These are phyloP conservation scores for Penicillium glabrum DNA, from an alignment of 2,329 filamentous ascomycete species.

Conservation along the genomic window DNA sequence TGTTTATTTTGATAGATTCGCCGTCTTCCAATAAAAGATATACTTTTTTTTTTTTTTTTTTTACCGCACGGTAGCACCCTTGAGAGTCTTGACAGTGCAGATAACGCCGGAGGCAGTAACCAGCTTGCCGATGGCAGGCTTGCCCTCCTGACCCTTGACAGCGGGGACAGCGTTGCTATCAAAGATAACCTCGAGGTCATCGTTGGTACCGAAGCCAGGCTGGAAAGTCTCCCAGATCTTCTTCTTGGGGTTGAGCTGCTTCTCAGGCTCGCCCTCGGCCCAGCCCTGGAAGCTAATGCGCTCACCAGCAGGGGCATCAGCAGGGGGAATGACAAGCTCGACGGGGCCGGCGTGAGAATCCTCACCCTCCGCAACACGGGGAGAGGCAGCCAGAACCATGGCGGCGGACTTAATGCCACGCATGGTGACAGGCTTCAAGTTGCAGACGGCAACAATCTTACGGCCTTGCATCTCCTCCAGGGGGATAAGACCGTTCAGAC, in stretches of 20 bases:
- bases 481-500: constrained; percentile 87
- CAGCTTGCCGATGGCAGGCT: constrained; percentile 60
- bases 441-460: constrained; percentile 93
- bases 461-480: constrained; percentile 95
- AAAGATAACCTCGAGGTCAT: constrained; percentile 78
- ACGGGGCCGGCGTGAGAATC: constrained; percentile 85
- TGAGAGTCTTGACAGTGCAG: constrained; percentile 80
- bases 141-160: constrained; percentile 64
- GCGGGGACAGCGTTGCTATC: constrained; percentile 75
- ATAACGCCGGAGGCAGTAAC: constrained; percentile 74
- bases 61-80: constrained; percentile 80
- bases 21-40: neutral
- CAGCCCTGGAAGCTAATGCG: constrained; percentile 92
- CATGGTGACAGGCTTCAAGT: constrained; percentile 99
- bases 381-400: constrained; percentile 95
- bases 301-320: constrained; percentile 76
- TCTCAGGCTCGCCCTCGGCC: constrained; percentile 82
- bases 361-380: constrained; percentile 77
- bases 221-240: constrained; percentile 98
- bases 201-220: constrained; percentile 91
- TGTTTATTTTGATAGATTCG: constrained; percentile 14
- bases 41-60: constrained; percentile 1
- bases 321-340: constrained; percentile 84
- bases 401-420: constrained; percentile 77
- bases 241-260: constrained; percentile 96